phyloP scores from a whole-genome alignment of 768 basidiomycete species.

The Phylloporus sp. region DNA sequence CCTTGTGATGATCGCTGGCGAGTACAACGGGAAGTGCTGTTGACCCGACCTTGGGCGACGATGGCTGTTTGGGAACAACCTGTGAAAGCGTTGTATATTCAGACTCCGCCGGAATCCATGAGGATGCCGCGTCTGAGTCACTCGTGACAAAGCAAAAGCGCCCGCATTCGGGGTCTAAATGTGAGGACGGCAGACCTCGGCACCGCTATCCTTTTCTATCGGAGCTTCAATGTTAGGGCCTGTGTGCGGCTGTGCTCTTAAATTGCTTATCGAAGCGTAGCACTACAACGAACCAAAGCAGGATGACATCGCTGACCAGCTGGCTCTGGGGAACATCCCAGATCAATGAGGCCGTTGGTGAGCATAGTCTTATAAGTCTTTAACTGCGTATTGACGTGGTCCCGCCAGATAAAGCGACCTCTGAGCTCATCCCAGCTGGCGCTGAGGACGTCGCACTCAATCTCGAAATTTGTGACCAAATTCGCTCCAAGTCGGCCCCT shows the following conservation, averaged over 20 bases:
- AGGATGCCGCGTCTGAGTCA: conserved; percentile 19
- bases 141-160: neutral
- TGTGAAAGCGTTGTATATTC: conserved; percentile 30
- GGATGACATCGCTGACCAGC: conserved; percentile 58
- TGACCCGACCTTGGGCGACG: conserved; percentile 22
- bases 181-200: conserved; percentile 6
- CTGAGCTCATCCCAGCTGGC: conserved; percentile 78
- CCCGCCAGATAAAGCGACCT: conserved; percentile 88
- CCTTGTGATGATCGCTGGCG: conserved; percentile 5
- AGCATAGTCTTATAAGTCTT: conserved; percentile 23
- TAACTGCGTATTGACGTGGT: conserved; percentile 8
- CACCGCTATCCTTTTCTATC: conserved; percentile 2
- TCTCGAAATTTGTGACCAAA: conserved; percentile 96
- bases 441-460: conserved; percentile 89
- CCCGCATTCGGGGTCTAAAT: neutral
- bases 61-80: conserved; percentile 34
- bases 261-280: conserved; percentile 8
- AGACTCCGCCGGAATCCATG: conserved; percentile 33
- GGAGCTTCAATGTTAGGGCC: conserved; percentile 20
- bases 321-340: conserved; percentile 82
- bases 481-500: conserved; percentile 83
- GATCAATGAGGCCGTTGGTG: conserved; percentile 80
- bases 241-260: conserved; percentile 18
- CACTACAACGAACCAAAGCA: conserved; percentile 14
- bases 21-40: conserved; percentile 14